Evolutionary conservation across 345 rosid species (phyloP), one percentile per base, ranked within the genome.

Genomic region (Eucalyptus albens): DNA sequence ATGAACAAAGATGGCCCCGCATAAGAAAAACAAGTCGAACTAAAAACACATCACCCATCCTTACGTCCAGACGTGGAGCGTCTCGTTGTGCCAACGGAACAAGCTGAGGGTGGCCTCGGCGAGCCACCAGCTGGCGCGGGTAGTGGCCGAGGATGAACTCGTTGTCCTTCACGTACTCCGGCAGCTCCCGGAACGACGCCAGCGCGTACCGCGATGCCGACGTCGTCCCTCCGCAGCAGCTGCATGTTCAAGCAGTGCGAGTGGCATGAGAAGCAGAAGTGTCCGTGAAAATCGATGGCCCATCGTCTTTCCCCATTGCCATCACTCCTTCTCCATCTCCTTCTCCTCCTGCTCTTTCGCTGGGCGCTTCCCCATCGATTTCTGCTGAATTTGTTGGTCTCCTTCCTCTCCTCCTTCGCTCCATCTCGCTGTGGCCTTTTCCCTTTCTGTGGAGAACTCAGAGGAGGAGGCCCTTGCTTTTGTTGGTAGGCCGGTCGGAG

Each of bases 31-130:
- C 10, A 15, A 65, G n/a, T 65, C 37, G 72, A 65, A 65, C 72
- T 0, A 65, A n/a, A n/a, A 65, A 15, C 37, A 14, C 37, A 65
- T 0, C 72, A 15, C 15, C n/a, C 37, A 29, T 65, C 37, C 37
- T 12, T 11, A 59, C 67, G 67, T 59, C 67, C 0, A 59, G n/a
- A 26, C n/a, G 67, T 0, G 0, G 67, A 59, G n/a, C n/a, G 67
- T 59, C 67, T 59, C 67, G n/a, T 11, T 59, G 67, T 59, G 67
- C 67, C 67, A 26, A 59, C n/a, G n/a, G 67, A 26, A 26, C 67
- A 59, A 59, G 67, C 67, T 59, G n/a, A 26, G 67, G 67, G 67
- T 5, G 0, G 65, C 65, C 65, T 59, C n/a, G n/a, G 67, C 2
- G n/a, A 26, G 67, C 31, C n/a, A 27, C 67, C 67, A 60, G 67